Conservation (phyloP, 2,329 filamentous ascomycete species). For the Neonectria magnoliae region DNA sequence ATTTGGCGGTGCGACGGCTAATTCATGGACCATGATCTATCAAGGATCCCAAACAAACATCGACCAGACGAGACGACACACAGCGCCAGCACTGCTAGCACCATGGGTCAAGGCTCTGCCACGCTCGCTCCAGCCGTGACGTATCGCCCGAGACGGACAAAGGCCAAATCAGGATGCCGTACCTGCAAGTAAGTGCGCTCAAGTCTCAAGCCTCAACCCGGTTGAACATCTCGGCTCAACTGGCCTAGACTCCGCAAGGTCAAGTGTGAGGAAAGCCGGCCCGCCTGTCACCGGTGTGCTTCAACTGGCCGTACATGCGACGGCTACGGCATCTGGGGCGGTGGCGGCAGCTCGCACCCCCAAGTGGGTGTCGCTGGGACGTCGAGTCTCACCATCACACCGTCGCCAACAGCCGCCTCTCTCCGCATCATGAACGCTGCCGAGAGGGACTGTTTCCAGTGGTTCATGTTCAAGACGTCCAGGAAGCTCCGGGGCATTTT, state of each 20-base stretch:
- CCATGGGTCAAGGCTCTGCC: background rate
- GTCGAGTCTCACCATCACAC: background rate
- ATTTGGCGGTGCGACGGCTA: background rate
- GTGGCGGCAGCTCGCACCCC: background rate
- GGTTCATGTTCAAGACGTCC: slow-evolving; percentile 50
- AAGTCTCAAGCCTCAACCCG: background rate
- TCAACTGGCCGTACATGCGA: slow-evolving; percentile 14
- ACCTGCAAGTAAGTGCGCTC: slow-evolving; percentile 39
- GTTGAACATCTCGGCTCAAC: background rate
- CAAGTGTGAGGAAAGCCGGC: slow-evolving; percentile 12
- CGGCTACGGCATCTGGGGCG: slow-evolving; percentile 19
- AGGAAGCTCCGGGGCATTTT: slow-evolving; percentile 51
- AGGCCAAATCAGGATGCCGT: slow-evolving; percentile 37
- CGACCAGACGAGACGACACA: background rate
- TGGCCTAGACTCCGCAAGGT: slow-evolving; percentile 14
- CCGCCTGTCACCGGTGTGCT: slow-evolving; percentile 4
- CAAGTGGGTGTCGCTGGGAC: background rate
- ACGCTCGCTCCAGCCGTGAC: background rate
- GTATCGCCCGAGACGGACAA: slow-evolving; percentile 8
- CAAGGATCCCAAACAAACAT: background rate
- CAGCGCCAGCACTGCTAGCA: background rate
- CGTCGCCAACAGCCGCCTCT: slow-evolving; percentile 7
- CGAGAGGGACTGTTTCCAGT: slow-evolving; percentile 36
- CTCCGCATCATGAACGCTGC: slow-evolving; percentile 8
- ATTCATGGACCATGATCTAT: background rate